Evolutionary conservation across 352 stramenopile genomes (phyloP).

Genomic region (Phytophthora litchii): DNA sequence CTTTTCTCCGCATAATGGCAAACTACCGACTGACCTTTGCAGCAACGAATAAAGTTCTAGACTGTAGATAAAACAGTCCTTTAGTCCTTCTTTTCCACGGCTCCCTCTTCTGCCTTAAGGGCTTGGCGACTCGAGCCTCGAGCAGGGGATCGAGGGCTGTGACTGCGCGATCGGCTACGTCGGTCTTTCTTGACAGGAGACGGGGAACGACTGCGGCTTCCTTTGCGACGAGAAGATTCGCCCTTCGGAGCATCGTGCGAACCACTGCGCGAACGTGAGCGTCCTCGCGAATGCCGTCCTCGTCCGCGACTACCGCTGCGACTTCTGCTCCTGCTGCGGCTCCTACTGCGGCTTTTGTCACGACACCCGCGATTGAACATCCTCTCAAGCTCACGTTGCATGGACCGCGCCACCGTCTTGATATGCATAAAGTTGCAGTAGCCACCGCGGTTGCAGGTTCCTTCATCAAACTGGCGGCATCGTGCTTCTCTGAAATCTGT

Average conservation of each 20-base stretch:
- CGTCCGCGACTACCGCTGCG: slow-evolving; percentile 45
- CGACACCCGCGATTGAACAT: slow-evolving; percentile 77
- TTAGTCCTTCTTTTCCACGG: slow-evolving; percentile 38
- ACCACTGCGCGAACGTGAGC: slow-evolving; percentile 49
- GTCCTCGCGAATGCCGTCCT: slow-evolving; percentile 37
- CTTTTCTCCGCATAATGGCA: slow-evolving; percentile 1
- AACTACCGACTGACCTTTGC: slow-evolving; percentile 9
- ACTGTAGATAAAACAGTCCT: slow-evolving; percentile 11
- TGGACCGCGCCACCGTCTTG: slow-evolving; percentile 84
- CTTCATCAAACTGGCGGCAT: slow-evolving; percentile 99
- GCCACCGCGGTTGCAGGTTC: slow-evolving; percentile 95
- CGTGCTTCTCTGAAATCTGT: slow-evolving; percentile 98
- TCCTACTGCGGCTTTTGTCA: slow-evolving; percentile 54
- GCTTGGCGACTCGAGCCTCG: slow-evolving; percentile 17
- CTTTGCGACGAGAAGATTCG: slow-evolving; percentile 45
- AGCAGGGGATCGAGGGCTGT: slow-evolving; percentile 37
- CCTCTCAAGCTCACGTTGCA: slow-evolving; percentile 86
- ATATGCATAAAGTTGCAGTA: slow-evolving; percentile 99
- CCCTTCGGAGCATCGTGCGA: slow-evolving; percentile 56
- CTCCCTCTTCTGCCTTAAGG: slow-evolving; percentile 14
- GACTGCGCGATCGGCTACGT: slow-evolving; percentile 63
- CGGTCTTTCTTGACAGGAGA: slow-evolving; percentile 47
- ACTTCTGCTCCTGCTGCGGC: slow-evolving; percentile 57
- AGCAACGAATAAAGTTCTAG: slow-evolving; percentile 39
- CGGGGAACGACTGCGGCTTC: slow-evolving; percentile 50